Evolutionary conservation across 2,329 filamentous ascomycete species (phyloP), one percentile per base, ranked within the genome.

Genomic region (Periglandula ipomoeae): DNA sequence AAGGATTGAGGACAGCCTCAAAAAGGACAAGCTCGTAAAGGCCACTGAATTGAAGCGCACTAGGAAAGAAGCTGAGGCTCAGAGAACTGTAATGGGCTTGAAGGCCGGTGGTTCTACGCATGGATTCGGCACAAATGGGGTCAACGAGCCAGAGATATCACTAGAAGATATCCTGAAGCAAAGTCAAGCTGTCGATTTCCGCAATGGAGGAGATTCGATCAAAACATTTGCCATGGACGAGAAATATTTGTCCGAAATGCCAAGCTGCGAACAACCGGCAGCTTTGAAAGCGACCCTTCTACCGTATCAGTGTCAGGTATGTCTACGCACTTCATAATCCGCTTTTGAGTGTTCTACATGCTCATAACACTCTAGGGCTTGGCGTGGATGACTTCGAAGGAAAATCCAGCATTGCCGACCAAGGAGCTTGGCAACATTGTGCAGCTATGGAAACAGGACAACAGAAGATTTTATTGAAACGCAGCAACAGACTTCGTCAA

Each of bases 381-480:
- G 35, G 81, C 83, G 15, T 95, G 89, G 89, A 79, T 95, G 76
- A 70, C 81, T 17, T 73, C 81, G 7, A 88, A 87, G 57, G 89
- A 95, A 62, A 78, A 74, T 13, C 87, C 88, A 0, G 63, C 74
- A 32, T 69, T 85, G 11, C 87, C 89, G 3, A 58, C 70, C 2
- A 62, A 67, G 23, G 78, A 75, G 0, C 78, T 82, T 0, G 68
- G 74, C 1, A 76, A 86, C 10, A 68, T 61, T 22, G 79, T 88
- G 2, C 89, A 95, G 65, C 71, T 95, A 13, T 95, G 89, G 89
- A 85, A 82, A 60, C 77, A 72, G 62, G 52, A 70, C 62, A 23
- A 52, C 5, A 63, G 63, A 34, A 64, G 64, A 3, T 59, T 60
- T 86, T 64, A 74, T 87, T 54, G 87, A 83, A 51, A 91, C 82